phyloP scores from a whole-genome alignment of 208 protist genomes.

The Vickermania ingenoplastis region DNA sequence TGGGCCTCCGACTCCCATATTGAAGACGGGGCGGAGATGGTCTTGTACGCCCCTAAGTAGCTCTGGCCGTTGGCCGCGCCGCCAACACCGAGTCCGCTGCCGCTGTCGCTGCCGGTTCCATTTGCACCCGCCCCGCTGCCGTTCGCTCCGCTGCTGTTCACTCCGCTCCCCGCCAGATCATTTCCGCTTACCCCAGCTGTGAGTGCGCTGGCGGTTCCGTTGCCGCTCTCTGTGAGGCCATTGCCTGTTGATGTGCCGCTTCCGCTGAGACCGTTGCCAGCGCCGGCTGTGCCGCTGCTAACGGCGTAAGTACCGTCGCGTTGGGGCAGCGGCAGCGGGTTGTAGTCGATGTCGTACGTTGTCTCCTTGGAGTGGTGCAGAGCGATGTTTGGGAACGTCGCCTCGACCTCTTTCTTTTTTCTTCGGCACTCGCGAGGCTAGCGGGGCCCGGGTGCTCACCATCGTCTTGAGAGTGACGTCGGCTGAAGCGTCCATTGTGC shows the following conservation, averaged over 20 bases:
- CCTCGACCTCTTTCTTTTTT: constrained; percentile 3
- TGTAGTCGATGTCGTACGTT: constrained; percentile 63
- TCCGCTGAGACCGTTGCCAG: background rate
- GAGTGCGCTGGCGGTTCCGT: background rate
- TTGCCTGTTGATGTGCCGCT: too few species aligned
- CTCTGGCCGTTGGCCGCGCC: background rate
- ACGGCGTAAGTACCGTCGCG: background rate
- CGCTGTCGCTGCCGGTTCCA: background rate
- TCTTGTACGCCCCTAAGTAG: constrained; percentile 1
- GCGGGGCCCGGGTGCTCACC: constrained; percentile 57
- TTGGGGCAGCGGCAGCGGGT: constrained; percentile 4
- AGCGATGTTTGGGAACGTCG: constrained; percentile 9
- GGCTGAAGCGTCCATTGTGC: constrained; percentile 2
- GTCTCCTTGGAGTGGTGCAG: constrained; percentile 53
- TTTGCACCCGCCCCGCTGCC: background rate
- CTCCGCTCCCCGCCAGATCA: background rate
- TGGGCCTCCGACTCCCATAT: constrained; percentile 59
- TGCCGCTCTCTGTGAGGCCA: background rate
- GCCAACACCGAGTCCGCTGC: background rate
- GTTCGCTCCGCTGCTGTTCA: background rate
- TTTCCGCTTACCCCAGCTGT: background rate
- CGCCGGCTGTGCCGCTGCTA: constrained; percentile 1
- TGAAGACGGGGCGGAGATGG: constrained; percentile 14
- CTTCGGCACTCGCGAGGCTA: constrained; percentile 42
- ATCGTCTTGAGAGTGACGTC: constrained; percentile 57